Base-by-base conservation (phyloP, 306 rosid species). In the Acacia crassicarpa region DNA sequence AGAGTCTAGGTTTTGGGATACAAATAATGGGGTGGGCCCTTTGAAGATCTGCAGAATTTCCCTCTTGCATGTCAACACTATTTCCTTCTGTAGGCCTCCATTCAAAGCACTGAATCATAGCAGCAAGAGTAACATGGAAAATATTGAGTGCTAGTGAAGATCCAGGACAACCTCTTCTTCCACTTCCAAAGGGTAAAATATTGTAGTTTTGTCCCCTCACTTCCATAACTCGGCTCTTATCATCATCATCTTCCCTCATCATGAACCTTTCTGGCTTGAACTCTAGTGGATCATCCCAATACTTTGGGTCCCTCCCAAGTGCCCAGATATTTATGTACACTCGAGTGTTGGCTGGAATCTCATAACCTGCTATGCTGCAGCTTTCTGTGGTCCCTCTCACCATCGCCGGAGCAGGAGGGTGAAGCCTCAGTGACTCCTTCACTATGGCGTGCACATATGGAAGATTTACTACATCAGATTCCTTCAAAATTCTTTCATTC, bases 131-230 rank as follows among this genome's bases (percentile, higher is more conserved):
- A 19, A 91, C 87, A 5, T 88, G 91, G 58, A 85, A 86, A 65
- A 93, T 71, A 30, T 88, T 84, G 2, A 91, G 67, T 10, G 92
- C 91, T 9, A 93, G 79, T n/a, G 97, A 87, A 17, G 82, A 80
- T 75, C 91, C 95, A 66, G 95, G 97, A n/a, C 95, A 91, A 3
- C 90, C 88, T 86, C 95, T 93, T 87, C 94, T 91, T 54, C 97
- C 95, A 83, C 93, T 91, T 25, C 94, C 97, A 84, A 91, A 91
- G 14, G 97, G 97, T 83, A 87, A 80, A 87, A 92, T 53, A 27
- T 89, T 80, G 80, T 84, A 92, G 84, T 87, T 81, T 0, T 89
- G 91, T 32, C 97, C 97, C 77, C 87, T 92, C 7, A 92, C 83
- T 56, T 88, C 97, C 53, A 83, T 19, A 78, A 82, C 12, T 82